Evolutionary conservation across 1,139 yeast species (phyloP).

Genomic region (Suhomyces anneliseae): DNA sequence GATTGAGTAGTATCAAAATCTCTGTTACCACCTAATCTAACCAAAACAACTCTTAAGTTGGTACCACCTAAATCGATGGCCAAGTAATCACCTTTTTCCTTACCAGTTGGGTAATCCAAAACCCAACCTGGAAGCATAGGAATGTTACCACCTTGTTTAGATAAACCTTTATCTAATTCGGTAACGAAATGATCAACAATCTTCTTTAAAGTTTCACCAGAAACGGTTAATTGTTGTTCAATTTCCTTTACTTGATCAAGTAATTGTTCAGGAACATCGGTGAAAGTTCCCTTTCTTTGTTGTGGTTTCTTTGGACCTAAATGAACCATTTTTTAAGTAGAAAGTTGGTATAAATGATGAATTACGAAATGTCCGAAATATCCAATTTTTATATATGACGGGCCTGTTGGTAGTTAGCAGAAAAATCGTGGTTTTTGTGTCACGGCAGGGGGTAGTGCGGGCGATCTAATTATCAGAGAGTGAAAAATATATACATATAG

Average conservation of each 20-base stretch:
- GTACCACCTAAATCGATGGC: conserved; percentile 98
- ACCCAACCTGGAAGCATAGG: conserved; percentile 99
- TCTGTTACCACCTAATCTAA: conserved; percentile 73
- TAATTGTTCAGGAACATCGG: conserved; percentile 68
- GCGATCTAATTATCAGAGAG: too few relatives aligned
- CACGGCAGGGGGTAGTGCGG: background rate
- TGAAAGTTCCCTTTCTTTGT: conserved; percentile 77
- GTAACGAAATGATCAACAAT: conserved; percentile 61
- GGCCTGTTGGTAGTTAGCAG: background rate
- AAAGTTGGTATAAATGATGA: background rate
- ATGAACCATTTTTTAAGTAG: conserved; percentile 58
- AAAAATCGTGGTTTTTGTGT: background rate
- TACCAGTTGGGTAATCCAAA: conserved; percentile 87
- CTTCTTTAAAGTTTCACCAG: conserved; percentile 56
- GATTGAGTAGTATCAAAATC: conserved; percentile 82
- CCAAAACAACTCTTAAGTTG: conserved; percentile 85
- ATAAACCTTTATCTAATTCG: conserved; percentile 80
- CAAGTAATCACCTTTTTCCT: conserved; percentile 82
- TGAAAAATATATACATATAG: too few relatives aligned
- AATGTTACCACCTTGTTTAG: conserved; percentile 75
- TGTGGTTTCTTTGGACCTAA: conserved; percentile 85
- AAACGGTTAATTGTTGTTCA: conserved; percentile 65
- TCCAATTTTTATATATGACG: background rate
- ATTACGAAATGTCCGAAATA: background rate
- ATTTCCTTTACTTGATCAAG: conserved; percentile 57